Conservation (phyloP, 177 flowering plant genomes). For the Tripterygium wilfordii region DNA sequence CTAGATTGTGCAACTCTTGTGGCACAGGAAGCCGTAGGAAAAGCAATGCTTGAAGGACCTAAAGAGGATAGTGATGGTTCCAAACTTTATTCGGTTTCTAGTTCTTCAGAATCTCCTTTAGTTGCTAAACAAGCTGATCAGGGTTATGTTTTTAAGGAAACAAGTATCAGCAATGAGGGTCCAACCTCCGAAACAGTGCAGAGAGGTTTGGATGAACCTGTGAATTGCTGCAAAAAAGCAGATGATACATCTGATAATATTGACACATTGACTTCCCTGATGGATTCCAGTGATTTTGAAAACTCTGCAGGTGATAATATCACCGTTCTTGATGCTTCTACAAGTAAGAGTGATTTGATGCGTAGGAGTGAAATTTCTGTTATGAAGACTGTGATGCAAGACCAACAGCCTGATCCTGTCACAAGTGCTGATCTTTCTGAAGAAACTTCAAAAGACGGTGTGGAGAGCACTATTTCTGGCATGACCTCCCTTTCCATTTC, state of each 20-base stretch:
- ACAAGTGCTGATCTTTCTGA: conserved; percentile 15
- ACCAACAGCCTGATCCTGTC: conserved; percentile 17
- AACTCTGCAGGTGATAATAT: conserved; percentile 10
- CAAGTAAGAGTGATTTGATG: conserved; percentile 7
- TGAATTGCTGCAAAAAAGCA: conserved; percentile 6
- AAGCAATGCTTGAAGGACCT: conserved; percentile 12
- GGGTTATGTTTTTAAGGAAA: conserved; percentile 10
- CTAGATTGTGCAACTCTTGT: conserved; percentile 13
- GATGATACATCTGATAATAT: conserved; percentile 10
- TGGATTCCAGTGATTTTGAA: conserved; percentile 19
- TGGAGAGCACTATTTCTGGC: conserved; percentile 17
- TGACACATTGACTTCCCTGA: conserved; percentile 9
- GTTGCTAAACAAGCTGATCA: conserved; percentile 9
- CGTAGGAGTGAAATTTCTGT: conserved; percentile 9
- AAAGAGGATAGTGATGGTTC: conserved; percentile 4
- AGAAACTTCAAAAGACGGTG: conserved; percentile 16
- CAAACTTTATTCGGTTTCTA: conserved; percentile 9
- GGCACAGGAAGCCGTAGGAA: conserved; percentile 11
- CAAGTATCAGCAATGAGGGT: conserved; percentile 11
- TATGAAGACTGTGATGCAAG: conserved; percentile 9
- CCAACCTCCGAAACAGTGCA: conserved; percentile 10
- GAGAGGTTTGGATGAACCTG: conserved; percentile 11
- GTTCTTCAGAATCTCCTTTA: conserved; percentile 13
- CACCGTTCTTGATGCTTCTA: conserved; percentile 10
- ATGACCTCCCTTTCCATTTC: conserved; percentile 17